These are phyloP conservation scores for Cercophora newfieldiana DNA, from an alignment of 495 filamentous ascomycete genomes.

Conservation along the genomic window DNA sequence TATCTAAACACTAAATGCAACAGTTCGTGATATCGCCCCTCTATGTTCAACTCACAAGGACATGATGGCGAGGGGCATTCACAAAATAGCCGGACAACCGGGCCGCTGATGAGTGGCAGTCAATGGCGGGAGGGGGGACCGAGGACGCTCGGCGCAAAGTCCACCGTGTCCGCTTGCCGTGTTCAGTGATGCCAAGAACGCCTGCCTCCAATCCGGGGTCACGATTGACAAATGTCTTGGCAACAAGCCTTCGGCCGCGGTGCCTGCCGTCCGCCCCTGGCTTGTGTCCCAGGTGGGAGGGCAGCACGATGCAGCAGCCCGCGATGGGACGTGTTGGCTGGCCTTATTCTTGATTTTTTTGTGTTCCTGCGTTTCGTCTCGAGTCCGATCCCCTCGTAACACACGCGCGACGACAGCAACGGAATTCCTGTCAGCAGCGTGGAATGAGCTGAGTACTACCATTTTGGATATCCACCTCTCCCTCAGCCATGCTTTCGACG, in stretches of 20 bases:
- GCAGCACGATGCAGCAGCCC: not conserved
- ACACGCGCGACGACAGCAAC: not conserved
- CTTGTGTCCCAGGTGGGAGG: not conserved
- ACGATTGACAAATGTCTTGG: not conserved
- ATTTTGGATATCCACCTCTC: not conserved
- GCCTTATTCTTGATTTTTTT: not conserved
- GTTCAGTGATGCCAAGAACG: not conserved
- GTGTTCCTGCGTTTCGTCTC: not conserved
- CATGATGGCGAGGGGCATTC: not conserved
- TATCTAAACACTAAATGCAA: not conserved
- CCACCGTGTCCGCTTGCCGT: slow-evolving; percentile 11
- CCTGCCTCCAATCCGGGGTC: slow-evolving; percentile 7
- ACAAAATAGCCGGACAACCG: slow-evolving; percentile 11
- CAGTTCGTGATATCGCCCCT: not conserved
- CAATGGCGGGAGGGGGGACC: not conserved
- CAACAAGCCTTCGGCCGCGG: not conserved
- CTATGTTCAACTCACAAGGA: not conserved
- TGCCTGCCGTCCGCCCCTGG: not conserved
- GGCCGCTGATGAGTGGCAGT: not conserved
- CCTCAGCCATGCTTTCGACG: not conserved
- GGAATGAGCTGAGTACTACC: not conserved
- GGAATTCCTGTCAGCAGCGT: not conserved
- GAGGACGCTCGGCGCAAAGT: not conserved
- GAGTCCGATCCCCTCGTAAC: too few relatives aligned
- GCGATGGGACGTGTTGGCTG: not conserved